Conservation (phyloP, 192 early-diverging fungal species). For the Chytriomyces sp. region DNA sequence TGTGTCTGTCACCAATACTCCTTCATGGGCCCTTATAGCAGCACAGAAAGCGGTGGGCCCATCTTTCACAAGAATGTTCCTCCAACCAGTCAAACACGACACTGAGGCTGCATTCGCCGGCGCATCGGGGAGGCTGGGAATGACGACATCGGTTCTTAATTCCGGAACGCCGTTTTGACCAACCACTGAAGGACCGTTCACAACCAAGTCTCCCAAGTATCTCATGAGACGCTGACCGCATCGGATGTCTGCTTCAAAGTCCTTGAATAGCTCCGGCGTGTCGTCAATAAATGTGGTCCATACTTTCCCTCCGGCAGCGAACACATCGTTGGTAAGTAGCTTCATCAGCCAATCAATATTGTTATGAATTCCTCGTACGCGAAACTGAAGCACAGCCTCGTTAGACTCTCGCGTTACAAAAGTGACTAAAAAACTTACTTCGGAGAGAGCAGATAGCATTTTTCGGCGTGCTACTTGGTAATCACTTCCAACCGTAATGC, state of each 20-base stretch:
- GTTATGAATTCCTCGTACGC: constrained; percentile 95
- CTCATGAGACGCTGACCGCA: constrained; percentile 80
- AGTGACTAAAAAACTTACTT: constrained; percentile 37
- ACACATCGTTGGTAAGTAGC: constrained; percentile 80
- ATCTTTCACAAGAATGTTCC: constrained; percentile 80
- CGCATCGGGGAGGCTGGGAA: constrained; percentile 55
- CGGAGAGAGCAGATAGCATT: constrained; percentile 83
- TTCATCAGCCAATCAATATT: constrained; percentile 94
- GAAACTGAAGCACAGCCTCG: constrained; percentile 58
- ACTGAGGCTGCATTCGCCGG: constrained; percentile 44
- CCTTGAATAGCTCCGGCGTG: constrained; percentile 86
- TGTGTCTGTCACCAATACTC: constrained; percentile 93
- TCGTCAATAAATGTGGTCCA: constrained; percentile 99
- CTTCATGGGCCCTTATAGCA: constrained; percentile 85
- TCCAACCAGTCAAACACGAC: constrained; percentile 80
- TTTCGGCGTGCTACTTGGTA: constrained; percentile 91
- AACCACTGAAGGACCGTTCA: constrained; percentile 91
- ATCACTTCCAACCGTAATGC: constrained; percentile 71
- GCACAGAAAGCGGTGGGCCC: constrained; percentile 91
- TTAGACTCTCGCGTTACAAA: background rate
- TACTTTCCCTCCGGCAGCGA: constrained; percentile 71
- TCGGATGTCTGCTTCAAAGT: constrained; percentile 59
- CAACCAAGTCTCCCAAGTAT: constrained; percentile 89
- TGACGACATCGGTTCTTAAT: constrained; percentile 68
- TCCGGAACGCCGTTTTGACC: constrained; percentile 75